Evolutionary conservation across 2,329 filamentous ascomycete species (phyloP).

Genomic region (Aureobasidium sp.): DNA sequence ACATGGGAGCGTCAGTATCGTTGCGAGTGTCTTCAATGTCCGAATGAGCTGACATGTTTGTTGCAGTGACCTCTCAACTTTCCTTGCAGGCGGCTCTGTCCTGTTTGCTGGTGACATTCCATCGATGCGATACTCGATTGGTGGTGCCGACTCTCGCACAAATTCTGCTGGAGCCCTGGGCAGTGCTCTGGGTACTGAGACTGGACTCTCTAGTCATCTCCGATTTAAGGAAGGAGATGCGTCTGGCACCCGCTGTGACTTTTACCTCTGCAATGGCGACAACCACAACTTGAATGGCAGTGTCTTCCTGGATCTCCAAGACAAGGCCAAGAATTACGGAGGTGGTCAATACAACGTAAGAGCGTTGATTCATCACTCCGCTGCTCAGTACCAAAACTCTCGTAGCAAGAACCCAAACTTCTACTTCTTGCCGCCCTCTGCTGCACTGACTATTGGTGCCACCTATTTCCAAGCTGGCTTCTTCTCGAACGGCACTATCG

Average conservation of each 20-base stretch:
- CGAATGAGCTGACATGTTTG: background rate
- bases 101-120: slow-evolving; percentile 19
- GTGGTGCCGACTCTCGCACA: slow-evolving; percentile 14
- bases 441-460: slow-evolving; percentile 4
- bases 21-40: background rate
- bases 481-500: slow-evolving; percentile 10
- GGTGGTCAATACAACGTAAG: slow-evolving; percentile 20
- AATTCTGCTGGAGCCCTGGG: slow-evolving; percentile 10
- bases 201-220: slow-evolving; percentile 15
- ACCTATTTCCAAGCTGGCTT: slow-evolving; percentile 10
- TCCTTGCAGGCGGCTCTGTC: slow-evolving; percentile 10
- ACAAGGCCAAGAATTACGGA: slow-evolving; percentile 19
- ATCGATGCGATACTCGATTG: slow-evolving; percentile 19
- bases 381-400: slow-evolving; percentile 16
- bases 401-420: slow-evolving; percentile 19
- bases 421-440: slow-evolving; percentile 14
- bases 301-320: slow-evolving; percentile 17
- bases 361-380: slow-evolving; percentile 19
- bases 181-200: slow-evolving; percentile 16
- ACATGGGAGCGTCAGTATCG: slow-evolving; percentile 6
- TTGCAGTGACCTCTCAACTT: background rate
- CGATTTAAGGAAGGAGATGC: slow-evolving; percentile 19
- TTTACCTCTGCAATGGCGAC: slow-evolving; percentile 20
- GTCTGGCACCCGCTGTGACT: slow-evolving; percentile 18
- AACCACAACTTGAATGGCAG: slow-evolving; percentile 19